A percentile compares a stretch with the other conserved stretches of the same genome.
Evolutionary conservation across 164 flowering plant species (phyloP).

Genomic region (Vitis rupestris): DNA sequence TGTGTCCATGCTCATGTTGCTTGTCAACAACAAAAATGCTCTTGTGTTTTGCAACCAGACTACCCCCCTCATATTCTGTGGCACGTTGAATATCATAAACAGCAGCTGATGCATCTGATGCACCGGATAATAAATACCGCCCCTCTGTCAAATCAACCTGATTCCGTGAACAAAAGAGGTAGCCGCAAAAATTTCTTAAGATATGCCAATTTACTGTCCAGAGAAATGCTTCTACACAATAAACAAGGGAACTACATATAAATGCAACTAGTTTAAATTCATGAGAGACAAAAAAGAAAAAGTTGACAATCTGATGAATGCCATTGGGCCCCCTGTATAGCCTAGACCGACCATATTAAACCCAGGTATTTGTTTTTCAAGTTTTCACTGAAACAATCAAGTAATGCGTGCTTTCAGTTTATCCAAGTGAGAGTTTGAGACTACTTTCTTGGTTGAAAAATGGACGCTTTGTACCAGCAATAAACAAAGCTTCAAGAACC

Average conservation of each 20-base stretch:
- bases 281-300: no score
- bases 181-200: conserved; percentile 4
- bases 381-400: no score
- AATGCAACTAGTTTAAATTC: not conserved
- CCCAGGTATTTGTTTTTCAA: no score
- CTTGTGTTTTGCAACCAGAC: conserved; percentile 68
- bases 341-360: no score
- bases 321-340: no score
- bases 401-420: no score
- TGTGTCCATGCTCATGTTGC: conserved; percentile 76
- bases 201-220: not conserved
- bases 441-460: no score
- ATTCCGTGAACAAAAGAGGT: conserved; percentile 34
- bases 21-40: conserved; percentile 60
- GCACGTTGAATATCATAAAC: conserved; percentile 76
- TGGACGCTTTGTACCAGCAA: no score
- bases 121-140: conserved; percentile 76
- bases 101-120: conserved; percentile 91
- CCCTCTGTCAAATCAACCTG: conserved; percentile 98
- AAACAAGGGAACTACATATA: not conserved
- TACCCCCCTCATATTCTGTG: conserved; percentile 55
- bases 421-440: no score
- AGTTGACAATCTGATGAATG: no score
- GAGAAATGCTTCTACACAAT: not conserved
- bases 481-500: no score